These are phyloP conservation scores for Malassezia brasiliensis DNA, from an alignment of 1,284 basidiomycete species.

Conservation along the genomic window DNA sequence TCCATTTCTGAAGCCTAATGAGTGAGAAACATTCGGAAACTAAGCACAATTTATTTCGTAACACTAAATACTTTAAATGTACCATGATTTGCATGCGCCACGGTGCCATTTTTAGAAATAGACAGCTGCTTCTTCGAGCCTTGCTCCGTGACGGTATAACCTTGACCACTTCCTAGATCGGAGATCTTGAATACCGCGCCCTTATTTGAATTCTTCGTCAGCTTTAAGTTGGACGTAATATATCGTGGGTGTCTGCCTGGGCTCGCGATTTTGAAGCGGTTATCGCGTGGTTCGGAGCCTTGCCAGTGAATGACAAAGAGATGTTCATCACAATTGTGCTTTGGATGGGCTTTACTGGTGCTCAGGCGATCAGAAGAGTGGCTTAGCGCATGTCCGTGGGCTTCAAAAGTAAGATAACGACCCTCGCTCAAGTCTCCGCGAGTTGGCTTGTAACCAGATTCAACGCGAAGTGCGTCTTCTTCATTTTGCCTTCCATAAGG, in stretches of 20 bases:
- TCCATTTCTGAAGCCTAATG: no score
- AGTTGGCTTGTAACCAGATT: constrained; percentile 26
- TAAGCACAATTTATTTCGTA: neutral
- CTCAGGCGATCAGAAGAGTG: neutral
- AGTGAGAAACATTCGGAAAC: no score
- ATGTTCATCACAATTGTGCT: constrained; percentile 4
- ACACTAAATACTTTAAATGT: constrained; percentile 11
- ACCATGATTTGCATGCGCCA: neutral
- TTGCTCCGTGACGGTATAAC: constrained; percentile 11
- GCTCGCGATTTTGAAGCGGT: constrained; percentile 13
- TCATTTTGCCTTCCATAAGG: constrained; percentile 10
- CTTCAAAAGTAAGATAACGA: constrained; percentile 29
- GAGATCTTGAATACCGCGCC: constrained; percentile 13
- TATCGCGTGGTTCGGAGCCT: constrained; percentile 10
- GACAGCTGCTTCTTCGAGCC: constrained; percentile 3
- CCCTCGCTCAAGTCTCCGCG: constrained; percentile 33
- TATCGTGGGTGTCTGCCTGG: constrained; percentile 1
- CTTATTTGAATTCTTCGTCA: constrained; percentile 2
- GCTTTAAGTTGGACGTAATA: constrained; percentile 2
- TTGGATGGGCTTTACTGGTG: neutral
- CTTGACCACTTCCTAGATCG: constrained; percentile 17
- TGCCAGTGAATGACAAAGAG: constrained; percentile 17
- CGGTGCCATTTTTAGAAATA: constrained; percentile 1
- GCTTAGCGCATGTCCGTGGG: constrained; percentile 19
- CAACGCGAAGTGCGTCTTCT: constrained; percentile 15